A percentile compares a stretch with the other conserved stretches of the same genome.
phyloP scores from a whole-genome alignment of 2,329 filamentous ascomycete genomes.

The Fusarium sp. region DNA sequence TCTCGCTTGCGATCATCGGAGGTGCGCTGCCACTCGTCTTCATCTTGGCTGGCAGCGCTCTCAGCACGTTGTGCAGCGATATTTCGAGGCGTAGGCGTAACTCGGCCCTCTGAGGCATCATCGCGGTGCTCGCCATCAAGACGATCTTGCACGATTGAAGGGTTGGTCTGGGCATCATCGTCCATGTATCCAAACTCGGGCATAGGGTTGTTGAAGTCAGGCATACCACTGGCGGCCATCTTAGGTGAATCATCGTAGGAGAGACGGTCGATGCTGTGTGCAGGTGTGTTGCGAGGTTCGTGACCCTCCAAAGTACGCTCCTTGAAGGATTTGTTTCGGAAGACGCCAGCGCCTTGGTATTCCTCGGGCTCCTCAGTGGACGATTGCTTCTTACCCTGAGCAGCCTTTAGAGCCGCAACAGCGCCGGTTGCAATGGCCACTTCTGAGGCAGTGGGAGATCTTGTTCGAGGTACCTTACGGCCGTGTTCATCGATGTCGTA shows the following conservation, averaged over 20 bases:
- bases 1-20: slow-evolving; percentile 73
- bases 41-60: slow-evolving; percentile 63
- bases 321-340: slow-evolving; percentile 73
- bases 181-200: slow-evolving; percentile 78
- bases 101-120: slow-evolving; percentile 67
- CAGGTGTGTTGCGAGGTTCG: slow-evolving; percentile 65
- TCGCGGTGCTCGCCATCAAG: slow-evolving; percentile 62
- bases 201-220: slow-evolving; percentile 75
- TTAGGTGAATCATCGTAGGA: slow-evolving; percentile 64
- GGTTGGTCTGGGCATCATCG: slow-evolving; percentile 83
- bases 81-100: slow-evolving; percentile 59
- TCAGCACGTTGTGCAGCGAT: slow-evolving; percentile 47
- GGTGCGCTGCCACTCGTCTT: slow-evolving; percentile 72
- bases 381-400: slow-evolving; percentile 59
- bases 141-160: slow-evolving; percentile 82
- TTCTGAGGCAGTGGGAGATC: slow-evolving; percentile 67
- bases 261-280: slow-evolving; percentile 69
- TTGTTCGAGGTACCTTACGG: slow-evolving; percentile 62
- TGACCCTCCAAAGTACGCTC: slow-evolving; percentile 70
- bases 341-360: slow-evolving; percentile 64
- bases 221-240: slow-evolving; percentile 77
- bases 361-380: slow-evolving; percentile 52
- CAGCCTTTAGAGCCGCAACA: slow-evolving; percentile 63
- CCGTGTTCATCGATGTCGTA: slow-evolving; percentile 70
- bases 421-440: slow-evolving; percentile 68